phyloP scores from a whole-genome alignment of 371 early-diverging fungal genomes.

The Enterospora canceri region DNA sequence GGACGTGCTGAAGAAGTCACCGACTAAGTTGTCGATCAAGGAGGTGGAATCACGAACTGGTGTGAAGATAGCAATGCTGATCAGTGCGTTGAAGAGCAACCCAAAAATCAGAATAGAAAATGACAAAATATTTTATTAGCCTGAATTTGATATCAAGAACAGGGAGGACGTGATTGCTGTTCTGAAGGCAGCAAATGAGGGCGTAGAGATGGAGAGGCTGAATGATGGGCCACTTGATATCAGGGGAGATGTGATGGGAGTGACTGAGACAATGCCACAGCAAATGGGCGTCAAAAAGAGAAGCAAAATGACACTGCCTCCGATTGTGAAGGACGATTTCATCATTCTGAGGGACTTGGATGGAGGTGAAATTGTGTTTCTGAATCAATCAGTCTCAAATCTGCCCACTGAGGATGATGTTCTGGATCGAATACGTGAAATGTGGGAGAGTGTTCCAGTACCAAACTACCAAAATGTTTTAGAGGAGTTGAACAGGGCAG shows the following conservation, averaged over 20 bases:
- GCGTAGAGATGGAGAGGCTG: constrained; percentile 47
- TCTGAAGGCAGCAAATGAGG: constrained; percentile 44
- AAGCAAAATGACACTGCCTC: neutral
- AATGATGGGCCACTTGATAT: constrained; percentile 48
- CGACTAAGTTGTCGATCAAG: constrained; percentile 34
- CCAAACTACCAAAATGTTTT: constrained; percentile 51
- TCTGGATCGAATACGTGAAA: constrained; percentile 29
- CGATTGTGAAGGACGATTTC: constrained; percentile 17
- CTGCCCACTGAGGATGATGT: constrained; percentile 8
- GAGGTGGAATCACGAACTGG: constrained; percentile 46
- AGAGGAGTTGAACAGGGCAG: constrained; percentile 48
- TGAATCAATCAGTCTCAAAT: constrained; percentile 31
- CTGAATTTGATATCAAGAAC: constrained; percentile 46
- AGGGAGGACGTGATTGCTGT: constrained; percentile 50
- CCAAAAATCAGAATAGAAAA: constrained; percentile 39
- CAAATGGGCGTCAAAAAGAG: neutral
- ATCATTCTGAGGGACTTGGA: constrained; percentile 56
- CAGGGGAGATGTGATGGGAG: constrained; percentile 38
- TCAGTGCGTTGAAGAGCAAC: constrained; percentile 49
- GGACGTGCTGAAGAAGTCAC: constrained; percentile 34
- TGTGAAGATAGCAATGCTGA: constrained; percentile 42
- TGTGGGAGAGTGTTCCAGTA: constrained; percentile 46
- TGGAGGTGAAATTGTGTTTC: constrained; percentile 49
- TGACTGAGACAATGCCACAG: constrained; percentile 17
- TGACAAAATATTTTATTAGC: constrained; percentile 47